Evolutionary conservation across 352 stramenopile genomes (phyloP).

Genomic region (Phytopythium helicoides): DNA sequence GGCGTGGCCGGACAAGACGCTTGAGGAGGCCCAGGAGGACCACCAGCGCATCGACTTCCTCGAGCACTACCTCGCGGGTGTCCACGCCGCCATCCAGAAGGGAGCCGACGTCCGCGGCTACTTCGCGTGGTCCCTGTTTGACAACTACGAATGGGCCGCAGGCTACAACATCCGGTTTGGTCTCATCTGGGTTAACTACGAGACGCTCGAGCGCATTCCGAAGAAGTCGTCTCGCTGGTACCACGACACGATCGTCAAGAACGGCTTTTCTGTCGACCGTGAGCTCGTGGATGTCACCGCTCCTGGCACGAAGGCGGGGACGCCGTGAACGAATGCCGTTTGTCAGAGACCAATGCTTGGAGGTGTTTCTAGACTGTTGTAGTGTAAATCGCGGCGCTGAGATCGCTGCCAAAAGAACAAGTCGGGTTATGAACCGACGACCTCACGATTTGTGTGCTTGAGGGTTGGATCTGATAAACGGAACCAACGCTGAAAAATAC

Average conservation of each 20-base stretch:
- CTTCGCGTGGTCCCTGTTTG: slow-evolving; percentile 89
- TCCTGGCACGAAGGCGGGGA: neutral
- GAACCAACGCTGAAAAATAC: too few relatives aligned
- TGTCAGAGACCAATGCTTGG: too few relatives aligned
- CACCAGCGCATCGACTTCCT: slow-evolving; percentile 72
- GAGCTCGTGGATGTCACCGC: slow-evolving; percentile 1
- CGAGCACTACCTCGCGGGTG: slow-evolving; percentile 71
- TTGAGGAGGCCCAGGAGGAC: slow-evolving; percentile 67
- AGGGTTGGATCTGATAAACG: too few relatives aligned
- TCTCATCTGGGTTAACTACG: slow-evolving; percentile 46
- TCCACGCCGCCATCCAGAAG: slow-evolving; percentile 35
- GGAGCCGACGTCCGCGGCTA: slow-evolving; percentile 68
- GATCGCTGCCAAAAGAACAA: too few relatives aligned
- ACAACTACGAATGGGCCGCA: slow-evolving; percentile 91
- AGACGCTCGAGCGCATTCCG: slow-evolving; percentile 49
- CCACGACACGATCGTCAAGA: slow-evolving; percentile 34
- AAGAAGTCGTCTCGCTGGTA: slow-evolving; percentile 58
- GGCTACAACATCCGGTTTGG: slow-evolving; percentile 51
- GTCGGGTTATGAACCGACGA: too few relatives aligned
- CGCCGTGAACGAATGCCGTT: neutral
- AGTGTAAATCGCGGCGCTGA: too few relatives aligned
- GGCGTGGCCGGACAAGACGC: slow-evolving; percentile 48
- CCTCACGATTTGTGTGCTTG: too few relatives aligned
- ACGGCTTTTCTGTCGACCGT: slow-evolving; percentile 19
- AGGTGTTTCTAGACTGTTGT: too few relatives aligned